Percentiles rank a stretch among this genome's conserved stretches.
phyloP scores from a whole-genome alignment of 2,329 filamentous ascomycete genomes.

The Diaporthe humulicola region DNA sequence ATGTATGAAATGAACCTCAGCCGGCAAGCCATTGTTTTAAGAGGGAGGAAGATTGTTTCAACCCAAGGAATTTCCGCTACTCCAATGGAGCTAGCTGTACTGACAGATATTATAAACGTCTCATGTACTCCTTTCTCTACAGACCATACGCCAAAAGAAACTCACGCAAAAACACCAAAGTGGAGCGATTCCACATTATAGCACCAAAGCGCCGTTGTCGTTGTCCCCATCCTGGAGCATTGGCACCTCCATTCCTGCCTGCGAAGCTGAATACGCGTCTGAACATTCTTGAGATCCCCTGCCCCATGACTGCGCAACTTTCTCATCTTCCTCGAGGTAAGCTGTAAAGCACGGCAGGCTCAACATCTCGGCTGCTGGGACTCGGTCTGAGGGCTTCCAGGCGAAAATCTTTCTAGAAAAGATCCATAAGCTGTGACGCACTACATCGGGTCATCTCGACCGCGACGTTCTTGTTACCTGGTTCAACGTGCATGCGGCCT shows the following conservation, averaged over 20 bases:
- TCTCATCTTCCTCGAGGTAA: background rate
- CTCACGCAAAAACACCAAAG: background rate
- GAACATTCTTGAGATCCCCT: background rate
- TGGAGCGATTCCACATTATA: background rate
- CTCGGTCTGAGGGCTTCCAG: background rate
- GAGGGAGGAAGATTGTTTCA: no score
- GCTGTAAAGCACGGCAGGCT: background rate
- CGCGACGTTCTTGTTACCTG: background rate
- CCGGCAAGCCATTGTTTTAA: background rate
- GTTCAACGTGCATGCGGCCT: background rate
- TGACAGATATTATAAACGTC: no score
- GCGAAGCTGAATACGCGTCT: background rate
- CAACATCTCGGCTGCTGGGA: background rate
- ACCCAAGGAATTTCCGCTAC: background rate
- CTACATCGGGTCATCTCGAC: background rate
- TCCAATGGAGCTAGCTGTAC: background rate
- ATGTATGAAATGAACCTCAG: background rate
- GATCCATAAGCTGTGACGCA: background rate
- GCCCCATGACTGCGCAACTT: no score
- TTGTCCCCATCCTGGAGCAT: background rate
- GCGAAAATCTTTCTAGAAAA: background rate
- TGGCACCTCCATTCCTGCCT: background rate
- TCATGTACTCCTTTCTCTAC: background rate
- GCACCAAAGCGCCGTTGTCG: background rate
- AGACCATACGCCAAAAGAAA: background rate